These are phyloP conservation scores for Lepraria neglecta DNA, from an alignment of 495 filamentous ascomycete species.

Conservation along the genomic window DNA sequence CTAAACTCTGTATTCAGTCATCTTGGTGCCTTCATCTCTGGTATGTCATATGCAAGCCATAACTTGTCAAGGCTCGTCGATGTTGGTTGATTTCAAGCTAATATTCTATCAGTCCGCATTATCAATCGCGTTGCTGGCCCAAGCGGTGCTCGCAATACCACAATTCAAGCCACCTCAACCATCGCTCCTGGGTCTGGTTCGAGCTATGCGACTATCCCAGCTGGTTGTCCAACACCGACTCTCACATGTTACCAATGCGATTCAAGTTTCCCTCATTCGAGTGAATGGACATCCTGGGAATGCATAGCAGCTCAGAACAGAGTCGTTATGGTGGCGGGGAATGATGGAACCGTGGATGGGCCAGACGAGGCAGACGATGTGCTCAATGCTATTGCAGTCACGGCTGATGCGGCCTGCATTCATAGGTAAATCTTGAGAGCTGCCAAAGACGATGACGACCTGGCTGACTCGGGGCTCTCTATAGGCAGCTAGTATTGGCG, in stretches of 20 bases:
- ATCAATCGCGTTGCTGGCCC: not conserved
- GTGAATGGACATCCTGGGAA: slow-evolving; percentile 4
- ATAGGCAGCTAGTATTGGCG: slow-evolving; percentile 14
- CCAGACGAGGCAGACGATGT: slow-evolving; percentile 15
- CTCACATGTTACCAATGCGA: slow-evolving; percentile 8
- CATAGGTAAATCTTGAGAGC: not conserved
- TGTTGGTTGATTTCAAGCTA: not conserved
- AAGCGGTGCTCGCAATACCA: slow-evolving; percentile 1
- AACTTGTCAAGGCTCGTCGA: not conserved
- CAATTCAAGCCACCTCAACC: too few species aligned
- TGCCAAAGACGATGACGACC: not conserved
- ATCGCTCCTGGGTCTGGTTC: not conserved
- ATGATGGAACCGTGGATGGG: not conserved
- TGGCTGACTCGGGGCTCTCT: not conserved
- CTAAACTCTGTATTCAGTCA: too few species aligned
- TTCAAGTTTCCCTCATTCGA: slow-evolving; percentile 6
- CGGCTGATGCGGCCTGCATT: slow-evolving; percentile 3
- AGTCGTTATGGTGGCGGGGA: slow-evolving; percentile 5
- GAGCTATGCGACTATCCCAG: not conserved
- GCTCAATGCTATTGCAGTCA: slow-evolving; percentile 11
- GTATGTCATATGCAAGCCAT: not conserved
- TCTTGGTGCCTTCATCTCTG: not conserved
- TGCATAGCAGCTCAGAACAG: slow-evolving; percentile 1
- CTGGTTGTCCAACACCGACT: not conserved
- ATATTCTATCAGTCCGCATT: not conserved